These are phyloP conservation scores for Tetradesmus obliquus DNA, from an alignment of 139 green algal genomes.

Conservation along the genomic window DNA sequence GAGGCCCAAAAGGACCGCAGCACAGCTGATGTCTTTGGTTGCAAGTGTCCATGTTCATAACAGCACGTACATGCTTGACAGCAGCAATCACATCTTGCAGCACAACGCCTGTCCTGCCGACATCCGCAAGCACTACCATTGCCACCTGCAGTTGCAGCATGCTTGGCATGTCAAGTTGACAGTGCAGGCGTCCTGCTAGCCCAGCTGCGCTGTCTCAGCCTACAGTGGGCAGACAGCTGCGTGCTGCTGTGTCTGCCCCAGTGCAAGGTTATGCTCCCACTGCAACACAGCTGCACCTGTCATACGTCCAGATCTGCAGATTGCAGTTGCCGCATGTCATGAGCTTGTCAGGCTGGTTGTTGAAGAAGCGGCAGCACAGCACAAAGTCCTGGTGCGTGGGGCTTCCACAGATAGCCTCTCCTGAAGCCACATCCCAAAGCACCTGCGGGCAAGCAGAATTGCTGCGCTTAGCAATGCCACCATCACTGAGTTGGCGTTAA, in stretches of 20 bases:
- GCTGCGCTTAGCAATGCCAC: neutral
- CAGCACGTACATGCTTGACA: no score
- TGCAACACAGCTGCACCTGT: conserved; percentile 43
- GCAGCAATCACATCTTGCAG: no score
- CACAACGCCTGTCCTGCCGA: no score
- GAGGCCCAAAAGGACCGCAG: no score
- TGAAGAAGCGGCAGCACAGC: conserved; percentile 79
- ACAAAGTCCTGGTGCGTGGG: conserved; percentile 79
- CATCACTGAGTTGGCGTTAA: no score
- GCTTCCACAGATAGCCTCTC: conserved; percentile 84
- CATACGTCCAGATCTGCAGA: conserved; percentile 83
- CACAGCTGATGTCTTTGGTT: no score
- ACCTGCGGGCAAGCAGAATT: conserved; percentile 59
- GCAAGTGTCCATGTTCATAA: no score
- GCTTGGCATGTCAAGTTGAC: neutral
- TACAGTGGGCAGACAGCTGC: no score
- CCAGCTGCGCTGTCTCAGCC: no score
- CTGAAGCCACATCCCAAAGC: conserved; percentile 85
- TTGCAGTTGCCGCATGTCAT: conserved; percentile 82
- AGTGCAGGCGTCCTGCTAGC: neutral
- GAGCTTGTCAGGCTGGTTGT: conserved; percentile 73
- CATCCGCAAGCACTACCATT: no score
- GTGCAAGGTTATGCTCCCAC: neutral
- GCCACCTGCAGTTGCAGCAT: neutral
- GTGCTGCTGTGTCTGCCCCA: neutral